These are phyloP conservation scores for Peronospora tabacina DNA, from an alignment of 352 stramenopile genomes.

Conservation along the genomic window DNA sequence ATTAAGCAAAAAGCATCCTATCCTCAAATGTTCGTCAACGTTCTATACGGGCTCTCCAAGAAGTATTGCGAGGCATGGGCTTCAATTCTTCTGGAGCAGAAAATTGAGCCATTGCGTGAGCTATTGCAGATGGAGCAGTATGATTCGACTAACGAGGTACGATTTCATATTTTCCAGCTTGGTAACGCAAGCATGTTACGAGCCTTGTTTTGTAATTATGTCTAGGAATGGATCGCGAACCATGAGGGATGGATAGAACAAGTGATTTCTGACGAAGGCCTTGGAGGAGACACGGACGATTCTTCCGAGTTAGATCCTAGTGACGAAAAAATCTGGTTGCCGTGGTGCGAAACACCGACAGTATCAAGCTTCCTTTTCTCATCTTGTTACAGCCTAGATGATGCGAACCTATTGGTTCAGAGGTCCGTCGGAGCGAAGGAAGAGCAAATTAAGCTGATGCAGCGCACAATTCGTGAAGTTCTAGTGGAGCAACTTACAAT, in stretches of 20 bases:
- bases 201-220: background rate
- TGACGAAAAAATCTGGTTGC: slow-evolving; percentile 80
- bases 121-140: slow-evolving; percentile 64
- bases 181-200: background rate
- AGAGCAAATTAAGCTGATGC: slow-evolving; percentile 53
- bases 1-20: slow-evolving; percentile 38
- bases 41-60: slow-evolving; percentile 45
- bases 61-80: slow-evolving; percentile 72
- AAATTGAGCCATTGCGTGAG: slow-evolving; percentile 59
- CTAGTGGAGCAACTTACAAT: slow-evolving; percentile 75
- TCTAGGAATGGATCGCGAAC: slow-evolving; percentile 61
- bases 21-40: slow-evolving; percentile 42
- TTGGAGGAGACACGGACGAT: slow-evolving; percentile 34
- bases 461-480: slow-evolving; percentile 55
- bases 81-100: slow-evolving; percentile 39
- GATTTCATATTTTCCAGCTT: background rate
- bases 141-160: slow-evolving; percentile 66
- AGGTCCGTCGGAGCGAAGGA: slow-evolving; percentile 31
- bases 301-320: slow-evolving; percentile 32
- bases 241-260: slow-evolving; percentile 76
- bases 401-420: slow-evolving; percentile 61
- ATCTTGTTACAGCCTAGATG: slow-evolving; percentile 77
- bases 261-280: slow-evolving; percentile 42
- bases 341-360: slow-evolving; percentile 74
- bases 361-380: slow-evolving; percentile 82